Percentiles rank a stretch among this genome's conserved stretches.
These are phyloP conservation scores for Ceratobasidium sp. DNA, from an alignment of 1,284 basidiomycete species.

Conservation along the genomic window DNA sequence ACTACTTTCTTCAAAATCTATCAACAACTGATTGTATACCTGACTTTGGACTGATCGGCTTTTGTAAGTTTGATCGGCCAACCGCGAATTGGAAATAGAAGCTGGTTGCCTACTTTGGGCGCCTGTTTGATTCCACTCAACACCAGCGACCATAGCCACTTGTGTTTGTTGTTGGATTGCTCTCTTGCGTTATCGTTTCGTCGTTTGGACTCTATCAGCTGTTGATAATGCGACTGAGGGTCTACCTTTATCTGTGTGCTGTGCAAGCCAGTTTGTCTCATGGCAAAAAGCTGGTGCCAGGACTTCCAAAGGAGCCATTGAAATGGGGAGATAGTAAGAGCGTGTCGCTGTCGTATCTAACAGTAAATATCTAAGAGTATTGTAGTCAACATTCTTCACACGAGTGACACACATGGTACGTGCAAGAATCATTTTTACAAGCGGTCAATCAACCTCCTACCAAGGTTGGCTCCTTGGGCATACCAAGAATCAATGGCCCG, in stretches of 20 bases:
- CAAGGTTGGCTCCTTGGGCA: slow-evolving; percentile 37
- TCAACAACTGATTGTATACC: background rate
- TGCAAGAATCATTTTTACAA: background rate
- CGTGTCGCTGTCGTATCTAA: too few species aligned
- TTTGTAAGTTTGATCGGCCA: slow-evolving; percentile 8
- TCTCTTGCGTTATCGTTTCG: background rate
- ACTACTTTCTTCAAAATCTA: slow-evolving; percentile 3
- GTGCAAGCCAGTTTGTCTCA: slow-evolving; percentile 9
- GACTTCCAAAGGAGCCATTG: slow-evolving; percentile 29
- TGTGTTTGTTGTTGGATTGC: background rate
- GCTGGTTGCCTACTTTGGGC: slow-evolving; percentile 15
- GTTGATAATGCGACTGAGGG: background rate
- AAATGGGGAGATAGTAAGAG: slow-evolving; percentile 37
- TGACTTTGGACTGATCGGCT: background rate
- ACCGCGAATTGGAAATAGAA: background rate
- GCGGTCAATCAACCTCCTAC: background rate
- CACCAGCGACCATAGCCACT: slow-evolving; percentile 14
- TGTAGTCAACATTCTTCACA: slow-evolving; percentile 38
- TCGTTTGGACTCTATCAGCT: too few species aligned
- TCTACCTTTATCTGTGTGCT: background rate
- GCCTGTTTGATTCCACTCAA: slow-evolving; percentile 6
- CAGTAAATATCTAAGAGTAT: too few species aligned
- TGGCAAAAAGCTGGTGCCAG: slow-evolving; percentile 4
- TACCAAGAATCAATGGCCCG: slow-evolving; percentile 35
- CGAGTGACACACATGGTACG: slow-evolving; percentile 33